A percentile compares a stretch with the other conserved stretches of the same genome.
phyloP scores from a whole-genome alignment of 805 yeast species.

The Suhomyces pyralidae region DNA sequence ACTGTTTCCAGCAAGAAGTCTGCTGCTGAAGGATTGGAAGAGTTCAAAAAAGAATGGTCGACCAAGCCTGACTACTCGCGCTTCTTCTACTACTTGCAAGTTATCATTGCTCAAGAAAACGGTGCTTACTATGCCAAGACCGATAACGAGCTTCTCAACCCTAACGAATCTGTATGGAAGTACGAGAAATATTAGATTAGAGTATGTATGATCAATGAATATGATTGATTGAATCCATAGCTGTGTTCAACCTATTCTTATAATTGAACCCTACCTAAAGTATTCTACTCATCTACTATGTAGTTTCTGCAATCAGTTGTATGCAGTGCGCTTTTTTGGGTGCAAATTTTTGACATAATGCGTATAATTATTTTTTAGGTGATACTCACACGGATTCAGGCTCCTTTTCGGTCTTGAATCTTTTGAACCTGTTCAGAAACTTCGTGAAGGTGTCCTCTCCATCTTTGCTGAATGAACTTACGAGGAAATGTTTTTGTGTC shows the following conservation, averaged over 20 bases:
- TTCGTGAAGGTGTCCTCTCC: neutral
- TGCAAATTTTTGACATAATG: neutral
- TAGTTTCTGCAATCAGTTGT: too few species aligned
- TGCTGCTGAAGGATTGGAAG: constrained; percentile 25
- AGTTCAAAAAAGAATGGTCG: constrained; percentile 24
- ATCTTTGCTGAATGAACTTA: neutral
- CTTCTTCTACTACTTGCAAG: constrained; percentile 37
- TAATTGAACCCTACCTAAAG: too few species aligned
- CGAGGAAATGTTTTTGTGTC: too few species aligned
- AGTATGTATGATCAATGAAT: neutral
- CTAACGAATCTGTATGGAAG: constrained; percentile 42
- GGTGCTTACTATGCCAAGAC: constrained; percentile 33
- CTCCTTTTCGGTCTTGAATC: neutral
- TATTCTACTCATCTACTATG: too few species aligned
- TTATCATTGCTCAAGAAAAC: constrained; percentile 32
- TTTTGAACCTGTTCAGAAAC: neutral
- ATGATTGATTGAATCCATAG: too few species aligned
- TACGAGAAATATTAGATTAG: constrained; percentile 34
- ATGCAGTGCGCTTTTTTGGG: neutral
- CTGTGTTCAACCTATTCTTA: too few species aligned
- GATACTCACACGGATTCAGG: neutral
- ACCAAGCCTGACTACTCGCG: constrained; percentile 26
- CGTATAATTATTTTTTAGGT: neutral
- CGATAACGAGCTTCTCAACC: constrained; percentile 45
- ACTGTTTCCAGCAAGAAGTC: constrained; percentile 10